These are phyloP conservation scores for Leccinum pellstonianum DNA, from an alignment of 768 basidiomycete species.

Conservation along the genomic window DNA sequence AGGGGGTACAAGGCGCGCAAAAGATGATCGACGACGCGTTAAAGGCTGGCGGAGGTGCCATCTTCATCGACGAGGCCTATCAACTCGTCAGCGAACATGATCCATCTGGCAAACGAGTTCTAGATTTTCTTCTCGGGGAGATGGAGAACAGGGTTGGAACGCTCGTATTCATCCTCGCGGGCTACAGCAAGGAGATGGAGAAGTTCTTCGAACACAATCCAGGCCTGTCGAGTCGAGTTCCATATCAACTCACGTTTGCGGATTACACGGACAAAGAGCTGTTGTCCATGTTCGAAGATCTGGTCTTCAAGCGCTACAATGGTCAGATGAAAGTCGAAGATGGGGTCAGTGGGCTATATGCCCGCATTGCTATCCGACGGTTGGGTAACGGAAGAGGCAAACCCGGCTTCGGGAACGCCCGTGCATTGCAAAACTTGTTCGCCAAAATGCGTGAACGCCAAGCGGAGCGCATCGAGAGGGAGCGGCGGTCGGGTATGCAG, in stretches of 20 bases:
- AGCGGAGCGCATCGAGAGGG: slow-evolving; percentile 45
- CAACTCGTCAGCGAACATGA: slow-evolving; percentile 45
- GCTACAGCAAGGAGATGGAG: slow-evolving; percentile 74
- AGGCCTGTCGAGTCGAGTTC: slow-evolving; percentile 65
- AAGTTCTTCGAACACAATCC: slow-evolving; percentile 78
- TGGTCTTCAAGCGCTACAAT: slow-evolving; percentile 44
- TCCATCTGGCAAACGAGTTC: slow-evolving; percentile 41
- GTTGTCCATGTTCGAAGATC: slow-evolving; percentile 49
- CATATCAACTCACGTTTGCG: slow-evolving; percentile 54
- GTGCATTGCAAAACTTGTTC: slow-evolving; percentile 56
- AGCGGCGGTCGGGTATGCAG: slow-evolving; percentile 44
- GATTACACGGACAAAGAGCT: slow-evolving; percentile 64
- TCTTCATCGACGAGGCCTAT: slow-evolving; percentile 77
- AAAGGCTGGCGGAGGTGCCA: slow-evolving; percentile 58
- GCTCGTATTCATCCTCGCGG: slow-evolving; percentile 69
- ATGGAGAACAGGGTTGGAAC: slow-evolving; percentile 71
- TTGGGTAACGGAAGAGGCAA: slow-evolving; percentile 58
- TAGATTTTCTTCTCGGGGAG: slow-evolving; percentile 71
- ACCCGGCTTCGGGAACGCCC: slow-evolving; percentile 68
- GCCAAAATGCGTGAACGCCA: slow-evolving; percentile 51
- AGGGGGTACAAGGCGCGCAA: slow-evolving; percentile 54
- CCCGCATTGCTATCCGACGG: slow-evolving; percentile 56
- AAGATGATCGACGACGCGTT: slow-evolving; percentile 50
- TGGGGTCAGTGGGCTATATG: slow-evolving; percentile 52
- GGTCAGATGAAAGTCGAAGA: slow-evolving; percentile 58